Conservation (phyloP, 139 green algal genomes). For the Tetradesmus lagerheimii region DNA sequence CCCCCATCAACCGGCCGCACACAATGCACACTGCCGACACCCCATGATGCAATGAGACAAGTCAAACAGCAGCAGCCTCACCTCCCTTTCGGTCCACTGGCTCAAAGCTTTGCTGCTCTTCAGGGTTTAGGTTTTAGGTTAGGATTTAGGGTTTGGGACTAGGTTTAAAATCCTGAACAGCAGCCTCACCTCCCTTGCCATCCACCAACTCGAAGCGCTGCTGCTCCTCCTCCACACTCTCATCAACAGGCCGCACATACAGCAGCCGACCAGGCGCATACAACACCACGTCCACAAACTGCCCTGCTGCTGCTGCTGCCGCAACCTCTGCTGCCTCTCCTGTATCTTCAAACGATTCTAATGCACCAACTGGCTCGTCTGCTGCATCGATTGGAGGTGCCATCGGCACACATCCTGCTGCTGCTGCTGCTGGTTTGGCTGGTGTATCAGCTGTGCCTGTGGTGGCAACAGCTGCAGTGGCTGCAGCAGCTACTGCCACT, state of each 20-base stretch:
- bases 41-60: too few relatives aligned
- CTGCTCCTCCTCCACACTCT: not conserved
- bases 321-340: constrained; percentile 9
- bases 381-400: not conserved
- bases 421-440: not conserved
- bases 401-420: not conserved
- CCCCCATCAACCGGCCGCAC: too few relatives aligned
- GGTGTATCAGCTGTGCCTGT: not conserved
- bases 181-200: not conserved
- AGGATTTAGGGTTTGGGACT: too few relatives aligned
- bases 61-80: not conserved
- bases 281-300: not conserved
- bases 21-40: too few relatives aligned
- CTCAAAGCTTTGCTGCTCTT: too few relatives aligned
- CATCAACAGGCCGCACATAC: constrained; percentile 24
- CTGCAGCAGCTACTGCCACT: not conserved
- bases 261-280: constrained; percentile 32
- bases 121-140: too few relatives aligned
- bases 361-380: not conserved
- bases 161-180: too few relatives aligned
- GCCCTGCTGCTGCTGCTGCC: constrained; percentile 1
- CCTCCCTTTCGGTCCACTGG: constrained; percentile 5
- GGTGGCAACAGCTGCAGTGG: not conserved
- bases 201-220: constrained; percentile 27
- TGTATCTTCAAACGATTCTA: constrained; percentile 10